These are phyloP conservation scores for Candida vaughaniae DNA, from an alignment of 805 yeast species.

Conservation along the genomic window DNA sequence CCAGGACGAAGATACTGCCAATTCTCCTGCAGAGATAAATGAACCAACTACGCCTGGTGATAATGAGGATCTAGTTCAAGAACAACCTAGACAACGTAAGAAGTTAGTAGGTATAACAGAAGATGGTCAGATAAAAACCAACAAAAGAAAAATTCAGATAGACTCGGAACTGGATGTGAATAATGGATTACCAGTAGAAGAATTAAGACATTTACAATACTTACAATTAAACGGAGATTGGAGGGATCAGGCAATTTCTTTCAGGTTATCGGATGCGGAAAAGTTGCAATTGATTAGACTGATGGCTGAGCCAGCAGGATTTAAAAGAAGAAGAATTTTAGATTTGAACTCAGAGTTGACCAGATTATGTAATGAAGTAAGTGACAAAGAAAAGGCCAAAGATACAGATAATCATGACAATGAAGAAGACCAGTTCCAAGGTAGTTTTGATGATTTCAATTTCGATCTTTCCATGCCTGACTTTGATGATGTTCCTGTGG, in stretches of 20 bases:
- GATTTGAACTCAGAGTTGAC: constrained; percentile 12
- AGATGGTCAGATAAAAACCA: constrained; percentile 46
- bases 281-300: constrained; percentile 36
- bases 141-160: constrained; percentile 44
- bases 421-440: constrained; percentile 15
- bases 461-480: constrained; percentile 25
- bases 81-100: constrained; percentile 17
- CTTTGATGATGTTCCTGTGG: constrained; percentile 9
- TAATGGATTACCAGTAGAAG: constrained; percentile 39
- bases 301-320: constrained; percentile 26
- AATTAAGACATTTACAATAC: constrained; percentile 27
- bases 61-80: neutral
- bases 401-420: constrained; percentile 3
- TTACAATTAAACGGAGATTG: constrained; percentile 18
- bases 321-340: constrained; percentile 27
- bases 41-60: constrained; percentile 27
- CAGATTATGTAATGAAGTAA: constrained; percentile 8
- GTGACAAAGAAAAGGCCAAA: constrained; percentile 16
- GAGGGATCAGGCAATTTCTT: constrained; percentile 20
- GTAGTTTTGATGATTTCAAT: constrained; percentile 14
- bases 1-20: constrained; percentile 15
- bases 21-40: constrained; percentile 9
- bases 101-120: constrained; percentile 35
- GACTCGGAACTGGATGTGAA: constrained; percentile 47
- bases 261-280: constrained; percentile 28